phyloP scores from a whole-genome alignment of 306 rosid genomes.

The apple (Malus domestica) region DNA sequence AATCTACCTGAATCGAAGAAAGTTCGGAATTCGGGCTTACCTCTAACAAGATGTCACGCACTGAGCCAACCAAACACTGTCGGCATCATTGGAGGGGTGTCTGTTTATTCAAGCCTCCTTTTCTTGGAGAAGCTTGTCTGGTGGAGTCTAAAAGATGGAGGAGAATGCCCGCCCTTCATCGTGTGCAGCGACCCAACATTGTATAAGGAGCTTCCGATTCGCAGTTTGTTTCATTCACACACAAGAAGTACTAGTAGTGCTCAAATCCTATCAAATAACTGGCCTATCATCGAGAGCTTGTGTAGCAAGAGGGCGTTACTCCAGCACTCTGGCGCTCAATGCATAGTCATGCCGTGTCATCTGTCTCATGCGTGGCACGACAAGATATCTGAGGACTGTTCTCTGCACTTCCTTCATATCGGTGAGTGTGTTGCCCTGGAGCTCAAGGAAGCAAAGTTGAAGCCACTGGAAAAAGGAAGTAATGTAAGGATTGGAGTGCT shows the following conservation, averaged over 20 bases:
- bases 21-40: slow-evolving; percentile 13
- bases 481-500: slow-evolving; percentile 49
- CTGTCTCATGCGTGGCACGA: slow-evolving; percentile 51
- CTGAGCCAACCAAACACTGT: slow-evolving; percentile 58
- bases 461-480: slow-evolving; percentile 43
- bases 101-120: slow-evolving; percentile 60
- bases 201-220: slow-evolving; percentile 33
- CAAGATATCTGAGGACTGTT: slow-evolving; percentile 43
- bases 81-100: slow-evolving; percentile 73
- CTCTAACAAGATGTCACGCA: slow-evolving; percentile 25
- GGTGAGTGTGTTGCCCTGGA: slow-evolving; percentile 64
- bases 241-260: slow-evolving; percentile 4
- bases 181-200: slow-evolving; percentile 60
- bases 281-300: slow-evolving; percentile 40
- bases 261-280: slow-evolving; percentile 18
- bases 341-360: slow-evolving; percentile 70
- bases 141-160: slow-evolving; percentile 57
- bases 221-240: slow-evolving; percentile 22
- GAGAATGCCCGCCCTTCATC: slow-evolving; percentile 63
- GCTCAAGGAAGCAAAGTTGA: slow-evolving; percentile 50
- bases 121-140: slow-evolving; percentile 80
- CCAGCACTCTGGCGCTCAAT: slow-evolving; percentile 51
- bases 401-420: slow-evolving; percentile 57
- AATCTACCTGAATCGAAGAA: slow-evolving; percentile 22
- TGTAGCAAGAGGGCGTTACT: slow-evolving; percentile 34